Percentiles rank a stretch among this genome's conserved stretches.
Evolutionary conservation across 2,329 filamentous ascomycete species (phyloP).

Genomic region (Byssochlamys sp.): DNA sequence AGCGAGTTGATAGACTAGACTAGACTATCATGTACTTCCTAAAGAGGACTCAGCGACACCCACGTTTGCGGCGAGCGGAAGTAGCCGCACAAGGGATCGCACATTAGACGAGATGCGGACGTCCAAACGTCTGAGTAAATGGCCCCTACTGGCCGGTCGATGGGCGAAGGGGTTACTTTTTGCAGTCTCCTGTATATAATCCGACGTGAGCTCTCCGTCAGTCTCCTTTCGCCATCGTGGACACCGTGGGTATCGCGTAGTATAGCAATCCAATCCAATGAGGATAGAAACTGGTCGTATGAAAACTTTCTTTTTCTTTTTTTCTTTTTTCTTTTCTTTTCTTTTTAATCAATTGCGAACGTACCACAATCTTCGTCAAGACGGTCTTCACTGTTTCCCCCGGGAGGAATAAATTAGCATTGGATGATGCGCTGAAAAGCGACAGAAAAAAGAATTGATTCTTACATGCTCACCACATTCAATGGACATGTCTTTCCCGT

Average conservation of each 20-base stretch:
- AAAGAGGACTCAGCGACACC: background rate
- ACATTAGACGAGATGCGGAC: background rate
- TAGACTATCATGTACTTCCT: background rate
- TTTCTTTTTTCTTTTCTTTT: background rate
- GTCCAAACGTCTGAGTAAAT: background rate
- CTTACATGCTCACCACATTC: conserved; percentile 45
- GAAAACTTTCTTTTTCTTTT: background rate
- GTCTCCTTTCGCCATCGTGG: background rate
- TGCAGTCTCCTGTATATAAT: background rate
- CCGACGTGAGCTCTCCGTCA: background rate
- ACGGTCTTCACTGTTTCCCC: background rate
- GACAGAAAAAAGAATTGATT: conserved; percentile 1
- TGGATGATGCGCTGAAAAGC: background rate
- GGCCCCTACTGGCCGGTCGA: background rate
- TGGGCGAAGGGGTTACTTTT: background rate
- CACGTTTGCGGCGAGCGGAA: background rate
- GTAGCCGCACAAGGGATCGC: background rate
- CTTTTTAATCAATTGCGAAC: background rate
- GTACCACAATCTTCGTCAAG: conserved; percentile 2
- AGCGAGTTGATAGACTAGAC: background rate
- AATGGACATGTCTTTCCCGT: conserved; percentile 48
- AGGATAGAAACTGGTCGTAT: background rate
- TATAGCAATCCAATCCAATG: background rate
- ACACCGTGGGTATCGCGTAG: background rate
- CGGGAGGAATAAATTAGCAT: background rate